Evolutionary conservation across 1,284 basidiomycete genomes (phyloP), one percentile per base, ranked within the genome.

Genomic region (Marasmius tenuissimus): DNA sequence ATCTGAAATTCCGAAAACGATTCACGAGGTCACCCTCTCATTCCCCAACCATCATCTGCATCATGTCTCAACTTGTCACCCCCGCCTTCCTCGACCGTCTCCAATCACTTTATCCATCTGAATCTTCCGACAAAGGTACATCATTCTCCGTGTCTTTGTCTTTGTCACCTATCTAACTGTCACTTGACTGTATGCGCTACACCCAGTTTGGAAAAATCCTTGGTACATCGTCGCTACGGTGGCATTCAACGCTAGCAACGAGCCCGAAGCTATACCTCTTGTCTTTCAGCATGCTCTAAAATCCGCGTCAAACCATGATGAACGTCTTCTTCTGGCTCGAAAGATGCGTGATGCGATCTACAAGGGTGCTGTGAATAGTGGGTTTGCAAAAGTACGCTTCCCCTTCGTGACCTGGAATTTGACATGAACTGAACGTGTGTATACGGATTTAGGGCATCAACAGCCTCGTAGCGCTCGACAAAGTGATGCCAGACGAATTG

Each of bases 181-280:
- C 27, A 27, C 27, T 27, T 4, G 27, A 4, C 27, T 27, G 27
- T 27, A 27, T 27, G 27, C 27, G 27, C 27, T 27, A 49, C 48
- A 20, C 10, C 33, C 16, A 54, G 33, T 54, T 11, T 54, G 52
- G 52, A 54, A 58, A 58, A 84, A 79, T 62, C 81, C 85, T 3
- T 88, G 86, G 86, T 85, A 81, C 62, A 75, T 86, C 49, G 72
- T 86, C 47, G 77, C 84, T 2, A 79, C 81, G 16, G 81, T 85
- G 35, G 76, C 82, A 0, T 86, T 84, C 70, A 79, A 77, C 63
- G 81, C 85, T 1, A 79, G 79, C 69, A 87, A 88, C 67, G 74
- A 74, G 50, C 79, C 85, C 2, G 84, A 86, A 45, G 83, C 74
- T 0, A 79, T 87, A n/a, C 82, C 84, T 2, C 67, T 70, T 47